Percentiles rank a stretch among this genome's conserved stretches.
Conservation (phyloP, 192 early-diverging fungal genomes). For the Jimgerdemannia lactiflua region DNA sequence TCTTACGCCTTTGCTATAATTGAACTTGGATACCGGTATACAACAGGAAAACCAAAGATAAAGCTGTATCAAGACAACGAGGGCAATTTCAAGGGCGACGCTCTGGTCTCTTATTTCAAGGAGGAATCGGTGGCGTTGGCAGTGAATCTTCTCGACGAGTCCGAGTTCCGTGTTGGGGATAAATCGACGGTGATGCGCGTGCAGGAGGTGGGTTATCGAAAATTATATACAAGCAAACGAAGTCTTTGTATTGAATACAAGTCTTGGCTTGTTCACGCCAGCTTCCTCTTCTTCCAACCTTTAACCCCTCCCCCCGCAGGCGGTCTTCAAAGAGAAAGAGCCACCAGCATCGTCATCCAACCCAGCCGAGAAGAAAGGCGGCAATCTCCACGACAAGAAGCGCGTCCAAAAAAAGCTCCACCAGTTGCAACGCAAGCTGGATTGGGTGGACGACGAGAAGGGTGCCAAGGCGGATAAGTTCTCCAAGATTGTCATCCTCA, state of each 20-base stretch:
- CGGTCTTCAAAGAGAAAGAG: constrained; percentile 78
- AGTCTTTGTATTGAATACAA: background rate
- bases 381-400: constrained; percentile 43
- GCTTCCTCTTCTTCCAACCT: background rate
- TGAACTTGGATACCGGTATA: background rate
- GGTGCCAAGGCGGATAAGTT: constrained; percentile 72
- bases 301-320: constrained; percentile 39
- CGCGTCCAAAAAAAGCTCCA: constrained; percentile 63
- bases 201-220: constrained; percentile 43
- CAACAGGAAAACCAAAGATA: constrained; percentile 76
- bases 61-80: constrained; percentile 83
- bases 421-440: constrained; percentile 81
- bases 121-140: constrained; percentile 87
- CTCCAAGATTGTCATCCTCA: constrained; percentile 83
- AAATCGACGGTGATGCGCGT: constrained; percentile 64
- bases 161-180: constrained; percentile 69
- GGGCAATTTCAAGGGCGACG: constrained; percentile 84
- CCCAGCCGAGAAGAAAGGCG: constrained; percentile 12
- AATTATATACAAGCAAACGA: constrained; percentile 1
- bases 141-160: constrained; percentile 83
- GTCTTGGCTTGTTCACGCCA: too few relatives aligned
- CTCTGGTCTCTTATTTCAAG: constrained; percentile 87
- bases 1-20: too few relatives aligned
- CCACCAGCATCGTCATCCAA: background rate
- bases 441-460: constrained; percentile 82